Evolutionary conservation across 768 basidiomycete species (phyloP), one percentile per base, ranked within the genome.

Genomic region (Suillus decipiens): DNA sequence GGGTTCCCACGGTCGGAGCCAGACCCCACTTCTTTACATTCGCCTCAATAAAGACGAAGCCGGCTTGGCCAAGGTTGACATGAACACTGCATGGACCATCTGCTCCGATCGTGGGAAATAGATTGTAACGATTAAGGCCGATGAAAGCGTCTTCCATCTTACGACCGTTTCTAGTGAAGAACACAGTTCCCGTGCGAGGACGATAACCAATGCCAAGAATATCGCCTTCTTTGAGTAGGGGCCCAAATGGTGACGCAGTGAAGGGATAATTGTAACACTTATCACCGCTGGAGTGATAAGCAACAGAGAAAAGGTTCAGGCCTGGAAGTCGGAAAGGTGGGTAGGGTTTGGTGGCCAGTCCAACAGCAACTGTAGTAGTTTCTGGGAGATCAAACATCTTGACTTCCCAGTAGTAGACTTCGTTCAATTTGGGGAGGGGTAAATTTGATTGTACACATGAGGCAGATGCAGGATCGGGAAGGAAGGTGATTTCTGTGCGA

Each of bases 1-100:
- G 83, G 0, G 97, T 99, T 54, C 97, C 97, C 15, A 96, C 90
- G 73, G 95, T 97, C 9, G 97, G 97, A 39, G 97, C 97, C 37
- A 99, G 78, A 19, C 97, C 97, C 97, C 97, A 99, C 75, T 98
- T 99, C 84, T 99, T 99, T 66, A 99, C 97, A 72, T 99, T 98
- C 39, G 97, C 97, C 78, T 99, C 97, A 70, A 99, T 98, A 70
- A 97, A 99, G 43, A 99, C 97, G 73, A 99, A 99, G 5, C 97
- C 97, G 5, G 93, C 90, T 77, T 99, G 97, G 9, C 97, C 97
- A 15, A 99, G 85, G 74, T 99, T 99, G 71, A 98, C 93, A 69
- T 99, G 97, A 9, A 99, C 89, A 66, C 91, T 96, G 75, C 95
- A 96, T 6, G 96, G 93, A 0, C 96, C 96, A 71, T 96, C 93